Evolutionary conservation across 495 filamentous ascomycete species (phyloP).

Genomic region (Lophiostoma macrostomum): DNA sequence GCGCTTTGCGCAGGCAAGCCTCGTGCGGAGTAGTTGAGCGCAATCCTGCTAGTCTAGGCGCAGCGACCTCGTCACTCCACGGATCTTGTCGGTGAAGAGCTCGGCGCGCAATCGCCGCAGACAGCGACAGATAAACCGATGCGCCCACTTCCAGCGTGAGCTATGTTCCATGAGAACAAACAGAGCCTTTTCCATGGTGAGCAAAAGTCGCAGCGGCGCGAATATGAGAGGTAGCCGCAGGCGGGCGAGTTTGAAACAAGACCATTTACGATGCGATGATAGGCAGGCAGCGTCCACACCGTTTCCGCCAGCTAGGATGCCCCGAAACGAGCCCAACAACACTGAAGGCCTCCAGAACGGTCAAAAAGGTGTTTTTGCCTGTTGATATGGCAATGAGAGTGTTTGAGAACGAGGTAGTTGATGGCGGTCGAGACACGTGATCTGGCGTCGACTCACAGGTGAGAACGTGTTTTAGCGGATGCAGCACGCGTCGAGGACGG

Average conservation of each 20-base stretch:
- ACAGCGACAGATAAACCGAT: conserved; percentile 12
- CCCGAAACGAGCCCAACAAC: conserved; percentile 10
- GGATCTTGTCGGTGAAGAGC: conserved; percentile 26
- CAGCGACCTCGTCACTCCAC: conserved; percentile 20
- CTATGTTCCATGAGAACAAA: not conserved
- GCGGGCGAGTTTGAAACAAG: conserved; percentile 27
- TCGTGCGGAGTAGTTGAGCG: conserved; percentile 7
- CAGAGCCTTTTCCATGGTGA: not conserved
- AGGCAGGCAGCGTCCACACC: conserved; percentile 13
- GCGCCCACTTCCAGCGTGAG: conserved; percentile 2
- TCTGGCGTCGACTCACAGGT: too few relatives aligned
- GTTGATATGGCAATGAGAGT: conserved; percentile 10
- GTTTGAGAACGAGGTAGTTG: not conserved
- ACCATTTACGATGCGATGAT: conserved; percentile 21
- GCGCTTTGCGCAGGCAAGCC: conserved; percentile 4
- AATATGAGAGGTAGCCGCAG: conserved; percentile 5
- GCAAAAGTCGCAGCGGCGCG: not conserved
- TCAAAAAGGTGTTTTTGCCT: not conserved
- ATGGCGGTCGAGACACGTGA: not conserved
- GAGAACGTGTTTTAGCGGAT: too few relatives aligned
- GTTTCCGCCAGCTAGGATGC: conserved; percentile 18
- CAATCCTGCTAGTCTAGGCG: conserved; percentile 2
- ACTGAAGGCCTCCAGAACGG: not conserved
- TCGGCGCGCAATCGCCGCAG: conserved; percentile 12
- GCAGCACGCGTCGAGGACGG: too few relatives aligned